Conservation (phyloP, 805 yeast species). For the Candida dendrica region DNA sequence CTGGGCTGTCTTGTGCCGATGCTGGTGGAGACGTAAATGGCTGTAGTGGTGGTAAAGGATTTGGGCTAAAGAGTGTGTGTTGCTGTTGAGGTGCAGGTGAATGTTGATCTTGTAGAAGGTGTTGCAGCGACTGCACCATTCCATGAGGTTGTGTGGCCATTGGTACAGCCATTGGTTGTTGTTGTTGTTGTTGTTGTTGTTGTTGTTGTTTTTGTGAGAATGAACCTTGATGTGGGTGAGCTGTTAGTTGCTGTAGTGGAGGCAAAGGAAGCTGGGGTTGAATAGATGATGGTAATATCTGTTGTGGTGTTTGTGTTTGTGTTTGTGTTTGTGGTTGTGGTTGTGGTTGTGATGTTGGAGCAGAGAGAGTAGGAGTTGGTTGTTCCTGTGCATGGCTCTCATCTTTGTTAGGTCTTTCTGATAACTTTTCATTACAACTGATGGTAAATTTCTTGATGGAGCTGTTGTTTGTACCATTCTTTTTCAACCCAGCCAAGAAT, state of each 20-base stretch:
- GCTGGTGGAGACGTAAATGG: too few species aligned
- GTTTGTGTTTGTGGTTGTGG: neutral
- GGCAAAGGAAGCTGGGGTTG: neutral
- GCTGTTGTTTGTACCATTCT: conserved; percentile 1
- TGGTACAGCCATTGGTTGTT: neutral
- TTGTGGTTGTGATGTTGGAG: neutral
- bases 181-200: neutral
- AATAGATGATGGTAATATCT: neutral
- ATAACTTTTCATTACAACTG: neutral
- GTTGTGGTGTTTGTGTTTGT: neutral
- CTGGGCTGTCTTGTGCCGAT: too few species aligned
- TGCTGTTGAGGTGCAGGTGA: neutral
- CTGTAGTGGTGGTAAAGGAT: too few species aligned
- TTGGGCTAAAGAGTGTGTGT: too few species aligned
- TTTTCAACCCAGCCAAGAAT: conserved; percentile 11
- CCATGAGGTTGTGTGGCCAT: neutral
- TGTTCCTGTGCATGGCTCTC: conserved; percentile 9
- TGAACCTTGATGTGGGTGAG: too few species aligned
- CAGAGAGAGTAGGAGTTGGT: too few species aligned
- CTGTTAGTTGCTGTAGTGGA: neutral
- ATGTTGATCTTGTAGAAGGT: too few species aligned
- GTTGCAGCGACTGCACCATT: too few species aligned
- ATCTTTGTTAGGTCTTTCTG: conserved; percentile 6
- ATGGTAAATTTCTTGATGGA: neutral
- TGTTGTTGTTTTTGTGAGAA: neutral